A percentile compares a stretch with the other conserved stretches of the same genome.
phyloP scores from a whole-genome alignment of 768 basidiomycete species.

The Mycena floridula region DNA sequence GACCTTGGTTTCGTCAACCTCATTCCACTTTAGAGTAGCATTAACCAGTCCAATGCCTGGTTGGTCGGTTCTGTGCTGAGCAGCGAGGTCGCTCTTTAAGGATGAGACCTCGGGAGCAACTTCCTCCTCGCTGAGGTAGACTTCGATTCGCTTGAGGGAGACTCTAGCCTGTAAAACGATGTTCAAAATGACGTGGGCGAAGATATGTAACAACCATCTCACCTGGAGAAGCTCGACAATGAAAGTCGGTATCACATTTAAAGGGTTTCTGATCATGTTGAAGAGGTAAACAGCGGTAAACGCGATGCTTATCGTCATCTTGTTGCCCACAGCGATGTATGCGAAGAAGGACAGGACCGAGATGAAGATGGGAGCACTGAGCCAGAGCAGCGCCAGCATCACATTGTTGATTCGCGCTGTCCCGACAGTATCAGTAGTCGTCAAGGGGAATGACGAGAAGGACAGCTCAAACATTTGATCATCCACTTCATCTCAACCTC shows the following conservation, averaged over 20 bases:
- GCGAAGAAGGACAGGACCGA: constrained; percentile 75
- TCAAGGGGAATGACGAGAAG: background rate
- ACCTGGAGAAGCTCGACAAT: constrained; percentile 53
- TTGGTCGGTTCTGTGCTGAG: constrained; percentile 27
- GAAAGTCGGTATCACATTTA: constrained; percentile 77
- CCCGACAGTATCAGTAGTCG: background rate
- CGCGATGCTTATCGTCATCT: constrained; percentile 75
- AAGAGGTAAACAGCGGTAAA: constrained; percentile 87
- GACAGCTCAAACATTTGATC: constrained; percentile 45
- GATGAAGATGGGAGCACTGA: constrained; percentile 68
- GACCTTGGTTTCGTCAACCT: constrained; percentile 29
- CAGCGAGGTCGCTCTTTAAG: constrained; percentile 35
- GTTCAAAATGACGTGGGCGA: background rate
- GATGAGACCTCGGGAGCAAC: constrained; percentile 60
- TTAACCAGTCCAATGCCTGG: constrained; percentile 48
- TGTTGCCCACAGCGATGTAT: constrained; percentile 65
- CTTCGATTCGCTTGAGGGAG: constrained; percentile 60
- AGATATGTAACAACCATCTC: too few relatives aligned
- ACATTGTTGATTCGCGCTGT: constrained; percentile 67
- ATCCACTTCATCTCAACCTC: constrained; percentile 72
- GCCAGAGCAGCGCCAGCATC: constrained; percentile 69
- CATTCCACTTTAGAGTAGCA: constrained; percentile 59
- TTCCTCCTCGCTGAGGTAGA: constrained; percentile 66
- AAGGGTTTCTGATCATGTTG: constrained; percentile 63
- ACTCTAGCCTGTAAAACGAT: constrained; percentile 45